Percentiles rank a stretch among this genome's conserved stretches.
Conservation (phyloP, 2,329 filamentous ascomycete species). For the Thielaviopsis punctulata region DNA sequence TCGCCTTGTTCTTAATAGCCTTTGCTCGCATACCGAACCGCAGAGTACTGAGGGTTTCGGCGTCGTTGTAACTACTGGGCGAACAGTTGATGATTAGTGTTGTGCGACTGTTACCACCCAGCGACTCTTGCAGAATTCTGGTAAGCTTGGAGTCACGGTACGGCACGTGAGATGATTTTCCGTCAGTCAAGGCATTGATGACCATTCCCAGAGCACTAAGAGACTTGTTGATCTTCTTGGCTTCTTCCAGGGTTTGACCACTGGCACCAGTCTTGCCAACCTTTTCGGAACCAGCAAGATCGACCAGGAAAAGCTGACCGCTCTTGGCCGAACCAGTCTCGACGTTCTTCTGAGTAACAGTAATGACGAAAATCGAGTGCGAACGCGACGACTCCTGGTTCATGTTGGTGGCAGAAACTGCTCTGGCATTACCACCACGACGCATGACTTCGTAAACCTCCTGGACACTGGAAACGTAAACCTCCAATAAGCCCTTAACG, state of each 20-base stretch:
- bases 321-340: constrained; percentile 93
- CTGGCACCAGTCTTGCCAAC: constrained; percentile 96
- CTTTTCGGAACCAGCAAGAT: constrained; percentile 96
- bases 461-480: constrained; percentile 87
- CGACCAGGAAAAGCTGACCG: constrained; percentile 90
- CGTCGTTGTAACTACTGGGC: constrained; percentile 96
- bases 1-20: constrained; percentile 99
- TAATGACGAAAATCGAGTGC: constrained; percentile 95
- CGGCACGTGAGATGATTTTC: constrained; percentile 88
- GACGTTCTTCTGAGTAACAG: constrained; percentile 92
- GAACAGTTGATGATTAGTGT: constrained; percentile 98
- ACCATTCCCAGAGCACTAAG: constrained; percentile 96
- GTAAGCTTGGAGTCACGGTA: constrained; percentile 98
- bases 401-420: constrained; percentile 97
- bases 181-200: constrained; percentile 92
- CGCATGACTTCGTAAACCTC: constrained; percentile 97
- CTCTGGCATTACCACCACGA: constrained; percentile 72
- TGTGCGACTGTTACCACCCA: constrained; percentile 96
- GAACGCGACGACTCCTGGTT: constrained; percentile 96
- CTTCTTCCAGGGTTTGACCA: constrained; percentile 91
- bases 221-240: constrained; percentile 99
- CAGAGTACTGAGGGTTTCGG: constrained; percentile 80
- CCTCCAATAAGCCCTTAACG: constrained; percentile 84
- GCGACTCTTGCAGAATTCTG: constrained; percentile 86
- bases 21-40: constrained; percentile 93